These are phyloP conservation scores for Hyaloperonospora arabidopsidis DNA, from an alignment of 352 stramenopile species.

Conservation along the genomic window DNA sequence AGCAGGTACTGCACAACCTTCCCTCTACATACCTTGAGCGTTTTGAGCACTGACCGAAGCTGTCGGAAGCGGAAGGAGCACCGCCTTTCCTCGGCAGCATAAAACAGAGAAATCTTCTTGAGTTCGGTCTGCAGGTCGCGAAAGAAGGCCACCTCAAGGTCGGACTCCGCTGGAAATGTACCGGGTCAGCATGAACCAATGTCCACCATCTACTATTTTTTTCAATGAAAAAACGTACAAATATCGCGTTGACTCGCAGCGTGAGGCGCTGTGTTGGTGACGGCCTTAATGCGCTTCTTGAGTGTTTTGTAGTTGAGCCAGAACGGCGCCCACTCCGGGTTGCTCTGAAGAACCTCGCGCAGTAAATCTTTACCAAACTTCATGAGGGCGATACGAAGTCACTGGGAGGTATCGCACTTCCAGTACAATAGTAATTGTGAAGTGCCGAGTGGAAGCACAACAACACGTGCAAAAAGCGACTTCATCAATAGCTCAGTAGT, in stretches of 20 bases:
- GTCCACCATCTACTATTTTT: neutral
- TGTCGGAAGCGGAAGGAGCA: slow-evolving; percentile 64
- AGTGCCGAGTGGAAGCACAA: slow-evolving; percentile 10
- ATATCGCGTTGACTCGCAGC: slow-evolving; percentile 37
- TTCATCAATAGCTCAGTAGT: neutral
- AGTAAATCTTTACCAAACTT: slow-evolving; percentile 79
- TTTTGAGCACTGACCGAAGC: slow-evolving; percentile 57
- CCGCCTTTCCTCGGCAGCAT: slow-evolving; percentile 64
- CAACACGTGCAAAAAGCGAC: slow-evolving; percentile 8
- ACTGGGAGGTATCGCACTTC: slow-evolving; percentile 2
- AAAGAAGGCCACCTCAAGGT: slow-evolving; percentile 75
- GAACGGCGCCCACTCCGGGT: slow-evolving; percentile 75
- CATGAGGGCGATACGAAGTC: no score
- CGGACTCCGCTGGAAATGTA: slow-evolving; percentile 40
- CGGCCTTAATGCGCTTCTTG: slow-evolving; percentile 79
- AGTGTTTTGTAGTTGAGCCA: slow-evolving; percentile 85
- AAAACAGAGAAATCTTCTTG: slow-evolving; percentile 80
- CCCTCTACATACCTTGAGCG: slow-evolving; percentile 39
- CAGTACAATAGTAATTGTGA: slow-evolving; percentile 8
- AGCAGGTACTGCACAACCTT: neutral
- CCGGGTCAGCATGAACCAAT: neutral
- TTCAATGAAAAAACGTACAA: slow-evolving; percentile 21
- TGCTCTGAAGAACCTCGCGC: slow-evolving; percentile 62
- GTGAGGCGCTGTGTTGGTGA: slow-evolving; percentile 37
- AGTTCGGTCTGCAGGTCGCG: slow-evolving; percentile 61